These are phyloP conservation scores for Acephala macrosclerotiorum DNA, from an alignment of 2,329 filamentous ascomycete genomes.

Conservation along the genomic window DNA sequence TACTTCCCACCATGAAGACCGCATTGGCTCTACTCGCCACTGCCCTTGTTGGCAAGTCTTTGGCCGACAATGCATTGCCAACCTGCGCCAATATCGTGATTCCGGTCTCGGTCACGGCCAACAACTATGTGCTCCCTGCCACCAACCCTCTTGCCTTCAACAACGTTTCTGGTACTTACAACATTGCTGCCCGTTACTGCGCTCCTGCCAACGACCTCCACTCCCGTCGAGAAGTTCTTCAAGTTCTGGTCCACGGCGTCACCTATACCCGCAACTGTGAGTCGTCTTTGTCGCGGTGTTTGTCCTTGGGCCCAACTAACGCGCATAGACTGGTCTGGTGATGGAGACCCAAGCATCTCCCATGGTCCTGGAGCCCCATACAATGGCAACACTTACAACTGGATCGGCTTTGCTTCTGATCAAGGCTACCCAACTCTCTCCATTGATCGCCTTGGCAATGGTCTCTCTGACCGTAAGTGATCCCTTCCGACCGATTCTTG, in stretches of 20 bases:
- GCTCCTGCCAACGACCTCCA: conserved; percentile 24
- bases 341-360: conserved; percentile 12
- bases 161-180: conserved; percentile 21
- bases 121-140: not conserved
- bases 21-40: not conserved
- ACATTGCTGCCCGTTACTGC: conserved; percentile 34
- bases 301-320: not conserved
- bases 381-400: conserved; percentile 31
- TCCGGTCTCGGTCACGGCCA: not conserved
- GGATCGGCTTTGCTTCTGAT: conserved; percentile 34
- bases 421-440: conserved; percentile 39
- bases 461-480: conserved; percentile 30
- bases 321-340: conserved; percentile 32
- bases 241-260: conserved; percentile 38
- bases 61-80: not conserved
- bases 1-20: conserved; percentile 2
- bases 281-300: conserved; percentile 8
- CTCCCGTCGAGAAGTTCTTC: conserved; percentile 27
- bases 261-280: conserved; percentile 35
- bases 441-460: conserved; percentile 41
- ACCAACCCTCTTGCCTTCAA: not conserved
- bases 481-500: conserved; percentile 32
- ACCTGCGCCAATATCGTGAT: not conserved
- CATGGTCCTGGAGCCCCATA: conserved; percentile 14
- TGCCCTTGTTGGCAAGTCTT: not conserved